Percentiles rank a stretch among this genome's conserved stretches.
Conservation (phyloP, 345 rosid genomes). For the Salix exigua region DNA sequence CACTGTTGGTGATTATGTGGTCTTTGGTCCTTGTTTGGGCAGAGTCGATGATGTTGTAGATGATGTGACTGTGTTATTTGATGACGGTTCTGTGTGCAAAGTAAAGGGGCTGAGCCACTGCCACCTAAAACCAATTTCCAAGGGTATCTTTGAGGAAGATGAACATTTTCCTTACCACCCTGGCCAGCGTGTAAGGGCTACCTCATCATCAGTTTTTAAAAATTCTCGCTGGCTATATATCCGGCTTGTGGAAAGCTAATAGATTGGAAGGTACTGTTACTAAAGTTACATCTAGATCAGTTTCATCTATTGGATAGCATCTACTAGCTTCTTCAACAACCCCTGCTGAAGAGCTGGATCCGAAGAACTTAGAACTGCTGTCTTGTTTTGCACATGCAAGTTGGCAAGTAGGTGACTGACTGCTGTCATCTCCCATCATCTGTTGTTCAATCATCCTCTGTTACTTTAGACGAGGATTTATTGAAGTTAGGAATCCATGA, state of each 20-base stretch:
- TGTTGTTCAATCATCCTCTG: conserved; percentile 36
- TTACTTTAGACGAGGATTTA: conserved; percentile 43
- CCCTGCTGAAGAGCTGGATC: conserved; percentile 93
- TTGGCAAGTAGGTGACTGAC: conserved; percentile 96
- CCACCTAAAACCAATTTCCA: conserved; percentile 69
- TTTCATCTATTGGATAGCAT: conserved; percentile 92
- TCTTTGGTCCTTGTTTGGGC: conserved; percentile 92
- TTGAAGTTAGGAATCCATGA: conserved; percentile 52
- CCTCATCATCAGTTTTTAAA: conserved; percentile 78
- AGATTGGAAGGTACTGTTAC: conserved; percentile 91
- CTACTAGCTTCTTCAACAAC: conserved; percentile 84
- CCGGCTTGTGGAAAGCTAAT: conserved; percentile 85
- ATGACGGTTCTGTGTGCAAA: conserved; percentile 93
- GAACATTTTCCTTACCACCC: conserved; percentile 81
- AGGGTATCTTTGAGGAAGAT: conserved; percentile 75
- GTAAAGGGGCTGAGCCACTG: conserved; percentile 75
- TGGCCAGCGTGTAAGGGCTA: conserved; percentile 91
- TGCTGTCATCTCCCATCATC: conserved; percentile 72
- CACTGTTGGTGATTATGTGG: conserved; percentile 79
- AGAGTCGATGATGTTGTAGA: conserved; percentile 88
- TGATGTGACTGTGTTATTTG: conserved; percentile 87
- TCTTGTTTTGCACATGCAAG: conserved; percentile 84
- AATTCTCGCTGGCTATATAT: conserved; percentile 75
- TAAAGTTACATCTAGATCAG: conserved; percentile 79
- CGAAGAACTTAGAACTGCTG: conserved; percentile 73